phyloP scores from a whole-genome alignment of 2,329 filamentous ascomycete species.

The Fusarium pilosicola region DNA sequence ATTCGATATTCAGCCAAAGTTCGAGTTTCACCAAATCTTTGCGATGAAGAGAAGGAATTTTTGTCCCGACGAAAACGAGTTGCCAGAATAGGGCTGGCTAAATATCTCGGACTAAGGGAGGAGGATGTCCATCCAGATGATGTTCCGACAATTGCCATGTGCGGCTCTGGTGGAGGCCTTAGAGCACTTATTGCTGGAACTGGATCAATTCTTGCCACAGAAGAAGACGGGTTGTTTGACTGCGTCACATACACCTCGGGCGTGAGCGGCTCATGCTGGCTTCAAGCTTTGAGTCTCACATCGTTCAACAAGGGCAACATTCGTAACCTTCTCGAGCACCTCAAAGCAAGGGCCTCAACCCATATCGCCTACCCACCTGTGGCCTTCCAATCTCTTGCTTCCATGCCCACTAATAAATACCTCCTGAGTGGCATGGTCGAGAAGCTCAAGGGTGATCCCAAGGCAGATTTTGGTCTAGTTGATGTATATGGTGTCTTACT shows the following conservation, averaged over 20 bases:
- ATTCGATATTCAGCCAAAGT: conserved; percentile 85
- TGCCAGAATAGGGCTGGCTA: conserved; percentile 78
- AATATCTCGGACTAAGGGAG: conserved; percentile 82
- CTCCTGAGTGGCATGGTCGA: conserved; percentile 89
- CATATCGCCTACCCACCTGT: conserved; percentile 94
- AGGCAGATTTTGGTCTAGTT: conserved; percentile 86
- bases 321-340: conserved; percentile 77
- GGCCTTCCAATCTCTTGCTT: conserved; percentile 82
- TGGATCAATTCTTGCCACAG: conserved; percentile 84
- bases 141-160: conserved; percentile 92
- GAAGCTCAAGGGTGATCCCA: conserved; percentile 79
- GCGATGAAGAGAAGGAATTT: conserved; percentile 83
- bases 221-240: conserved; percentile 90
- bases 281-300: conserved; percentile 83
- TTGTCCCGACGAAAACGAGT: conserved; percentile 73
- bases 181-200: conserved; percentile 90
- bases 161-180: conserved; percentile 91
- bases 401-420: conserved; percentile 91
- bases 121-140: conserved; percentile 90
- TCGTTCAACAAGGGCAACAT: conserved; percentile 77
- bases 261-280: conserved; percentile 96
- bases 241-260: conserved; percentile 95
- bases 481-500: conserved; percentile 92
- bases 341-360: conserved; percentile 84
- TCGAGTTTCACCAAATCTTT: conserved; percentile 82